These are phyloP conservation scores for Retiboletus flavoniger DNA, from an alignment of 1,284 basidiomycete genomes.

Conservation along the genomic window DNA sequence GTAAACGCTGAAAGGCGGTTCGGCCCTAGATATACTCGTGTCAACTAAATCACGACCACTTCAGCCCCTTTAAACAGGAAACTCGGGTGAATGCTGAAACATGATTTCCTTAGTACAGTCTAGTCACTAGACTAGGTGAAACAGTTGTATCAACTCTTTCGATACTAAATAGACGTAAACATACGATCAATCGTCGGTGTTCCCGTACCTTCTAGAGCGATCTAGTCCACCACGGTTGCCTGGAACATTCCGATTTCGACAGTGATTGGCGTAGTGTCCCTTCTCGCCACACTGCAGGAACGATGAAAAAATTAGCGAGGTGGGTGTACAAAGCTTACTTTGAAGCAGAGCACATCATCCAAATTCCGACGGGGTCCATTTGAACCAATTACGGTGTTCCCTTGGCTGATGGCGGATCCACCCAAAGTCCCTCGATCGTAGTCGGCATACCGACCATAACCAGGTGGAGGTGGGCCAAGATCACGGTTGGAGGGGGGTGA, in stretches of 20 bases:
- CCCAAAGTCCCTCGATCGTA: constrained; percentile 59
- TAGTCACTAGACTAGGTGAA: not conserved
- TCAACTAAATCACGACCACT: too few species aligned
- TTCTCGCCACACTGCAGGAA: constrained; percentile 74
- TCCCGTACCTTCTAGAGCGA: constrained; percentile 37
- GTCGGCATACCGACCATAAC: constrained; percentile 83
- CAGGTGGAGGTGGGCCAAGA: constrained; percentile 88
- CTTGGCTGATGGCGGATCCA: constrained; percentile 21
- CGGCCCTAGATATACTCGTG: too few species aligned
- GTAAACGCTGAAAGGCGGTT: not conserved
- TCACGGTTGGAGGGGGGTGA: constrained; percentile 73
- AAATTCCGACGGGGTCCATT: constrained; percentile 66
- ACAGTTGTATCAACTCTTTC: not conserved
- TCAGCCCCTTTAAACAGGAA: not conserved
- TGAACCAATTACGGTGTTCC: constrained; percentile 16
- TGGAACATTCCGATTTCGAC: constrained; percentile 81
- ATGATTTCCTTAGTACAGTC: not conserved
- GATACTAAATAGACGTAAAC: not conserved
- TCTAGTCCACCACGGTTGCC: constrained; percentile 76
- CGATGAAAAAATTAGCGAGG: constrained; percentile 14
- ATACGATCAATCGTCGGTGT: constrained; percentile 33
- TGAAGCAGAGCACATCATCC: constrained; percentile 88
- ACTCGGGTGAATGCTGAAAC: not conserved
- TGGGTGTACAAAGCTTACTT: constrained; percentile 46
- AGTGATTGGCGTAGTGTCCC: constrained; percentile 94